phyloP scores from a whole-genome alignment of 371 early-diverging fungal species.

The Batkoa obscura region DNA sequence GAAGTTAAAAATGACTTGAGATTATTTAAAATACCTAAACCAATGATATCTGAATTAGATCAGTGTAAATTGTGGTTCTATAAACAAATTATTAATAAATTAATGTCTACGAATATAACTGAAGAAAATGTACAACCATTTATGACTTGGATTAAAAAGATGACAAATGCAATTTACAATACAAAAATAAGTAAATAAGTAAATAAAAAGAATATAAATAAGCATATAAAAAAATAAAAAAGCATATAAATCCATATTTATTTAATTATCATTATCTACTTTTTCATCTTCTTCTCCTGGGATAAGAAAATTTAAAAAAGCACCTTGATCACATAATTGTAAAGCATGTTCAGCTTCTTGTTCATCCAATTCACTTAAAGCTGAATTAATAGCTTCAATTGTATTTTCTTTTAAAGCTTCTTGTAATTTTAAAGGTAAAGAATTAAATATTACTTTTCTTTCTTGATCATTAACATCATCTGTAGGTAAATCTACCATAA shows the following conservation, averaged over 20 bases:
- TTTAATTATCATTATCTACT: background rate
- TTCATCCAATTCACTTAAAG: slow-evolving; percentile 37
- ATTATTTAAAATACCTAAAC: background rate
- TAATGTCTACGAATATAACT: background rate
- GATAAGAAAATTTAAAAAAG: slow-evolving; percentile 36
- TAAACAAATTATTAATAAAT: background rate
- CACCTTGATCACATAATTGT: slow-evolving; percentile 46
- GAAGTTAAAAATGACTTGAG: background rate
- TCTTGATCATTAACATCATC: slow-evolving; percentile 23
- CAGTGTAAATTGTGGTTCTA: background rate
- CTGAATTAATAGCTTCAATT: slow-evolving; percentile 63
- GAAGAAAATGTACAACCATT: background rate
- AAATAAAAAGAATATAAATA: no score
- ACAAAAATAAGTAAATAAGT: no score
- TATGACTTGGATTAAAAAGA: background rate
- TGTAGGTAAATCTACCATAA: slow-evolving; percentile 11
- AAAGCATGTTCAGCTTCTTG: slow-evolving; percentile 55
- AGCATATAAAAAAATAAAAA: no score
- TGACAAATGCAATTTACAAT: no score
- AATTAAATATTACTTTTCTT: slow-evolving; percentile 38
- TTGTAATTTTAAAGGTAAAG: slow-evolving; percentile 49
- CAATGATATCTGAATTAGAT: background rate
- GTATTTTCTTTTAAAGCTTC: slow-evolving; percentile 53
- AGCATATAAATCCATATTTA: no score
- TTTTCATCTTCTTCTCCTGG: background rate